Evolutionary conservation across 805 yeast genomes (phyloP).

Genomic region (Myxozyma monticola): DNA sequence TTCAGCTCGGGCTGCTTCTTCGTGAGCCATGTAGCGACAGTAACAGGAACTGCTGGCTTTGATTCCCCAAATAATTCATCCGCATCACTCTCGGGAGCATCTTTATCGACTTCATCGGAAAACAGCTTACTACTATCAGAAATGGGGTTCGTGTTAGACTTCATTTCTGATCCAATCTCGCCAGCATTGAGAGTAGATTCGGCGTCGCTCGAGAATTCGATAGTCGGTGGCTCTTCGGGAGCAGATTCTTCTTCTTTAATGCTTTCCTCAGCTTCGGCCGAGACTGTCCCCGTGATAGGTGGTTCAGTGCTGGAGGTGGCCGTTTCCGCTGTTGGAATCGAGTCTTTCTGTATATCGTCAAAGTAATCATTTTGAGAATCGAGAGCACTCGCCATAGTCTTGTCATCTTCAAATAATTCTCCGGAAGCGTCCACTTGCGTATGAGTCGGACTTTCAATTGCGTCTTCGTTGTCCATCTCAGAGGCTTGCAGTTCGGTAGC

Average conservation of each 20-base stretch:
- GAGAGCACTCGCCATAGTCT: too few relatives aligned
- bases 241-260: neutral
- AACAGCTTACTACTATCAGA: neutral
- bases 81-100: slow-evolving; percentile 5
- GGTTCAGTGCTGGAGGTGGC: too few relatives aligned
- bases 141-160: neutral
- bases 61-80: neutral
- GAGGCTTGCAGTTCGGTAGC: too few relatives aligned
- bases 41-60: slow-evolving; percentile 5
- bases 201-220: neutral
- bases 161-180: neutral
- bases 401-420: too few relatives aligned
- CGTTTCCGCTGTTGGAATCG: too few relatives aligned
- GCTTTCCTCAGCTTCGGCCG: neutral
- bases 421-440: too few relatives aligned
- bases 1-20: slow-evolving; percentile 6
- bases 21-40: slow-evolving; percentile 9
- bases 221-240: neutral
- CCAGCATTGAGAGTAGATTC: neutral
- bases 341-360: too few relatives aligned
- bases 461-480: too few relatives aligned
- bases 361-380: too few relatives aligned
- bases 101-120: slow-evolving; percentile 1
- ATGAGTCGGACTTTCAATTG: too few relatives aligned
- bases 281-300: too few relatives aligned